Base-by-base conservation (phyloP, 768 basidiomycete genomes). In the Calvatia gigantea region DNA sequence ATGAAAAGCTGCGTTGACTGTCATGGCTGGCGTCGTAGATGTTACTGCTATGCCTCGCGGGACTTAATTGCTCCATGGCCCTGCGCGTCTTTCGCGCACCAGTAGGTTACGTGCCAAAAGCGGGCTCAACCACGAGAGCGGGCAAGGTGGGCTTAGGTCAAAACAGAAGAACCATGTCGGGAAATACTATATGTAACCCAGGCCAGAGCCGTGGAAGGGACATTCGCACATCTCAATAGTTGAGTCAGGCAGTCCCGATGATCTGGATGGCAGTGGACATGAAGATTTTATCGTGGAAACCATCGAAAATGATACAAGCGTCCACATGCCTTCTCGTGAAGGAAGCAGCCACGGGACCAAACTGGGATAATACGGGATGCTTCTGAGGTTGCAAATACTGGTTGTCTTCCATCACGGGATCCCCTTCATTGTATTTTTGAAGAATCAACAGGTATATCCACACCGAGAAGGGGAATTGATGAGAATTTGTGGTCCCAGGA, bases 11-110 rank as follows among this genome's bases (percentile, higher is more conserved):
- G 6, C 64, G 65, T 35, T 58, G 64, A 51, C 60, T 64, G 50
- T 65, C 63, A 45, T 66, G 37, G 49, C 63, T 58, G 39, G 62
- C 49, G 19, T 69, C 67, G 57, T 71, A 71, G 31, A 74, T 60
- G 33, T 70, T 70, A 57, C 73, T 75, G 53, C 68, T 73, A 43
- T 64, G 70, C 49, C 74, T 65, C 39, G 69, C 69, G 51, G 68
- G 65, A 43, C 54, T 62, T 51, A 60, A 56, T 58, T 73, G 63
- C 56, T 74, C 72, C 74, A 75, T 76, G 38, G 57, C 64, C 61
- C 60, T 62, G 63, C 56, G 54, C 43, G 35, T 17, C 57, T 39
- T 58, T 52, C 32, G 21, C 46, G 43, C 29, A 56, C 54, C 33
- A 45, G 31, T 35, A 37, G 48, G 50, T n/a, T 28, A 58, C 32